Base-by-base conservation (phyloP, 306 rosid genomes). In the Cucumis melo region DNA sequence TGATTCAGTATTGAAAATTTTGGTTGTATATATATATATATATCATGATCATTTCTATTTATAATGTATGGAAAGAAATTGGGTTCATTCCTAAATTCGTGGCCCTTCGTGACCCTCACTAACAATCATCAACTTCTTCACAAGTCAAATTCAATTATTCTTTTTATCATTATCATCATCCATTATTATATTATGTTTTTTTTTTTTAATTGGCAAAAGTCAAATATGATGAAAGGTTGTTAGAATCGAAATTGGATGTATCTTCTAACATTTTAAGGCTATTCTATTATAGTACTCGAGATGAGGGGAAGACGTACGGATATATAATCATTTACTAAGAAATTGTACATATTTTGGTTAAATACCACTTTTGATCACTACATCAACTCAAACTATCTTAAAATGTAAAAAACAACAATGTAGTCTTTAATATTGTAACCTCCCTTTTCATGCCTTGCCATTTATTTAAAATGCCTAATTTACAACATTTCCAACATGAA, bases 21-120 rank as follows among this genome's bases (percentile, higher is more conserved):
- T 46, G 53, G 53, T 36, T 46, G 32, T 42, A 29, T n/a, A n/a
- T n/a, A n/a, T n/a, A n/a, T n/a, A n/a, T n/a, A n/a, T n/a, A n/a
- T n/a, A n/a, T n/a, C n/a, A n/a, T n/a, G n/a, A n/a, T n/a, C n/a
- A n/a, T n/a, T n/a, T n/a, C n/a, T n/a, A 0, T 67, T 41, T 41
- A 67, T 67, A 67, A 42, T 20, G 3, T 41, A 23, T 42, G 11
- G 42, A 38, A 32, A 62, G 7, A 15, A 21, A 62, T 62, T 60
- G 10, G 64, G 1, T 59, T 34, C 24, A 38, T 20, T 9, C 5
- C 53, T 10, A 65, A 38, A 38, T 36, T 8, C 3, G 19, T 38
- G 50, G 29, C 70, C 10, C 53, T 39, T 67, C 74, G 74, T 67
- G 74, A 23, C 74, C 55, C 74, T 20, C 74, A 67, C 74, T 67